Evolutionary conservation across 2,329 filamentous ascomycete species (phyloP), one percentile per base, ranked within the genome.

Genomic region (Shiraia bambusicola): DNA sequence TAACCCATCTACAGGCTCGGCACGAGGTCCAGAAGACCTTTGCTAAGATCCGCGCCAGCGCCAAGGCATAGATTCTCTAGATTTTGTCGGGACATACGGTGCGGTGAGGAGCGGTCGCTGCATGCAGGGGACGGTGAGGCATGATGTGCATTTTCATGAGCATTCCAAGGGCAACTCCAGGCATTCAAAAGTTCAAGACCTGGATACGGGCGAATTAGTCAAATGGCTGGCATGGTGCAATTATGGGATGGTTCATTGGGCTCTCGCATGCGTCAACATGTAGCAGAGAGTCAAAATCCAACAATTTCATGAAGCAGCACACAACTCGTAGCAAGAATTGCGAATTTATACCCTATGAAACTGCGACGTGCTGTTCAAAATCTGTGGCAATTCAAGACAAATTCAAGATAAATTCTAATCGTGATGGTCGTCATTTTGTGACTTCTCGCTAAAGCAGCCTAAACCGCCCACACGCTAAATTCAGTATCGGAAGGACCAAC

Each of bases 21-120:
- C 97, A 94, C 79, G 91, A 96, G 82, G 86, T 95, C 77, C 87
- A 87, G 79, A 97, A 96, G 87, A 86, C 88, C 69, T 81, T 94
- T 72, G 88, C 90, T 72, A 95, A 95, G 84, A 79, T 95, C 77
- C 62, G 63, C 52, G 57, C 66, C 45, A 63, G 62, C 55, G 58
- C 66, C 40, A 64, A 63, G 58, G 68, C 68, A 63, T 69, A 71
- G 56, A 60, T 52, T 50, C 36, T 53, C 37, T 51, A 49, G 52
- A 50, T 55, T 45, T 49, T 56, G 56, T 61, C 52, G 54, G 60
- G 47, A 57, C 53, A 58, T 45, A 54, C 28, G 51, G 55, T 34
- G 54, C 51, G 50, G 56, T 50, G 55, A 4, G 19, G 19, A 22
- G 55, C 50, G 52, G 58, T 55, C 50, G 58, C 54, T 60, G 52